Evolutionary conservation across 495 filamentous ascomycete genomes (phyloP).

Genomic region (Podospora pseudocomata): DNA sequence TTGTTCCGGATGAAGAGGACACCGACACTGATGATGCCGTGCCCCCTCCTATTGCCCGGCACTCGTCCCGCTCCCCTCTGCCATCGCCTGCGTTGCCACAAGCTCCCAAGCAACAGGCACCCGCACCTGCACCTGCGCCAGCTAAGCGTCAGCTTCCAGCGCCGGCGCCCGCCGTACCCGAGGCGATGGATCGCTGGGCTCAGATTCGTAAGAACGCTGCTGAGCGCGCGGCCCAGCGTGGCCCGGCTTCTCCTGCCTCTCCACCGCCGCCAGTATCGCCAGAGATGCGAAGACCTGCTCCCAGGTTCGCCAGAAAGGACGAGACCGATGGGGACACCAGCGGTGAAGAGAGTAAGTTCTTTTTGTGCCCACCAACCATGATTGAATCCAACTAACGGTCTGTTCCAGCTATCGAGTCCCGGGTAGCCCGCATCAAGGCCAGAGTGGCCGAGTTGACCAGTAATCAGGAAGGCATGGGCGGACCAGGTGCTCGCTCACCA

Average conservation of each 20-base stretch:
- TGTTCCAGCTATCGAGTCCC: constrained; percentile 80
- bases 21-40: constrained; percentile 44
- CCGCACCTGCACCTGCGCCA: constrained; percentile 26
- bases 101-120: constrained; percentile 21
- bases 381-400: constrained; percentile 28
- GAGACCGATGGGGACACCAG: constrained; percentile 76
- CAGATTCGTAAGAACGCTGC: constrained; percentile 93
- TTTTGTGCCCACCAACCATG: neutral
- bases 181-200: constrained; percentile 76
- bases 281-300: constrained; percentile 21
- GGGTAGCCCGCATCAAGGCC: constrained; percentile 96
- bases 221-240: constrained; percentile 60
- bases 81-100: constrained; percentile 20
- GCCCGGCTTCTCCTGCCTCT: constrained; percentile 55
- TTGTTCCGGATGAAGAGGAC: constrained; percentile 66
- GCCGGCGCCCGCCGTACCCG: constrained; percentile 23
- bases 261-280: constrained; percentile 57
- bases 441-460: constrained; percentile 91
- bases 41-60: constrained; percentile 42
- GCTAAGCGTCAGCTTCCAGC: constrained; percentile 2
- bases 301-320: constrained; percentile 51
- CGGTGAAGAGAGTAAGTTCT: constrained; percentile 89
- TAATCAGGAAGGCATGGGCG: constrained; percentile 38
- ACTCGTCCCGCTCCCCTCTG: constrained; percentile 25
- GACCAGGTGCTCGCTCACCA: constrained; percentile 14